Evolutionary conservation across 176 grass and related monocot genomes (phyloP), one percentile per base, ranked within the genome.

Genomic region (Tillandsia leiboldiana): DNA sequence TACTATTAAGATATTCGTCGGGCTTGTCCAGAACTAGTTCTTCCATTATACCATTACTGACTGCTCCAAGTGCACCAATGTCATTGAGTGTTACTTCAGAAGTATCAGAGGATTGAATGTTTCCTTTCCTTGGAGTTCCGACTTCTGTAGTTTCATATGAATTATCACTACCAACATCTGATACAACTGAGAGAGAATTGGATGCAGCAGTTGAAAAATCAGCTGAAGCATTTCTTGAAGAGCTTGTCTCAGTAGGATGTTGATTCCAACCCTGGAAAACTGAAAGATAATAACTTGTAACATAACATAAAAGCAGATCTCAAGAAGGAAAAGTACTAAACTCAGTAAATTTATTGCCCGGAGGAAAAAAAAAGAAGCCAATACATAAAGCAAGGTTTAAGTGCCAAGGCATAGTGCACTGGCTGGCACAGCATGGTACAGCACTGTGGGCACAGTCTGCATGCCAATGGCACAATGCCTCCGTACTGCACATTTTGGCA

Each of bases 231-330:
- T 80, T 82, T 65, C 62, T 63, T 65, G 89, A 81, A 78, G 82
- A 75, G 51, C 73, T 88, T 79, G 66, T 58, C 76, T 92, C 84
- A 10, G 82, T 75, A 78, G 64, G 81, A 69, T 49, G 63, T 54
- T 83, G 76, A 73, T 88, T 99, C 62, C 42, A 77, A 71, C 90
- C 82, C 75, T 86, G 76, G 72, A 88, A 93, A 87, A 83, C 87
- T 99, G 78, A 76, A 87, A 42, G 33, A 61, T 15, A n/a, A 6
- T 18, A 61, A 1, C 7, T 23, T 23, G 17, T 23, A 20, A 61
- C 12, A 11, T 51, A 42, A 42, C 33, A 42, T 42, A 42, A 42
- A 67, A 67, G 27, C 11, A 66, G 6, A 20, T 67, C 27, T 49
- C 7, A 67, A 67, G 65, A 47, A 67, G 15, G 14, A 67, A 67